Evolutionary conservation across 2,329 filamentous ascomycete species (phyloP), one percentile per base, ranked within the genome.

Genomic region (Colletotrichum neosansevieriae): DNA sequence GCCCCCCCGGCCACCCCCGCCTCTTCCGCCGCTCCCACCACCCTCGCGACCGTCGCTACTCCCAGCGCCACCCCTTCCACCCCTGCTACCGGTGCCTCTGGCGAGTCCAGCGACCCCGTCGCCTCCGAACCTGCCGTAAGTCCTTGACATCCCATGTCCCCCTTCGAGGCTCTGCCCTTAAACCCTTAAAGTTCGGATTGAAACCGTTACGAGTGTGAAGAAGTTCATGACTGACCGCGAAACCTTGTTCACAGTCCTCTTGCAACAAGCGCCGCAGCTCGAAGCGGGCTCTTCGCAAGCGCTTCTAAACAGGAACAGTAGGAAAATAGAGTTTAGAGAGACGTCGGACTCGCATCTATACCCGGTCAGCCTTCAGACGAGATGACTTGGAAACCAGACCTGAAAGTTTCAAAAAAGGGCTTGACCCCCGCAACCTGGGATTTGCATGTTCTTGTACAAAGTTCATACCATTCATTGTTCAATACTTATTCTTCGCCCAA

Each of bases 391-490:
- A 68, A 65, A 68, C 61, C 36, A 34, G 45, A 38, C 36, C 38
- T 49, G 21, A 42, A 63, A 63, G 60, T 44, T 58, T 67, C 59
- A 36, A 1, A 42, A 36, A 58, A 15, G 45, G 44, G 59, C 51
- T 32, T 58, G 59, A 58, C 59, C 53, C n/a, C n/a, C 47, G 45
- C 49, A 63, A 45, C 47, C 53, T 65, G 54, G 65, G 54, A 65
- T 59, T 64, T 56, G 54, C 65, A 65, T 59, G 61, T 68, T 68
- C 65, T 65, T 68, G 65, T 68, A 68, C 34, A 68, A 65, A 68
- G 65, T 59, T 65, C 38, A 68, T 42, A 67, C 64, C 38, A 54
- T 64, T 32, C 50, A 60, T 59, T 65, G 65, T 68, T 59, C 65
- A 65, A 65, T 65, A 68, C 60, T 68, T 68, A 67, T 67, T 58